Evolutionary conservation across 2,329 filamentous ascomycete genomes (phyloP), one percentile per base, ranked within the genome.

Genomic region (Gremmenia infestans): DNA sequence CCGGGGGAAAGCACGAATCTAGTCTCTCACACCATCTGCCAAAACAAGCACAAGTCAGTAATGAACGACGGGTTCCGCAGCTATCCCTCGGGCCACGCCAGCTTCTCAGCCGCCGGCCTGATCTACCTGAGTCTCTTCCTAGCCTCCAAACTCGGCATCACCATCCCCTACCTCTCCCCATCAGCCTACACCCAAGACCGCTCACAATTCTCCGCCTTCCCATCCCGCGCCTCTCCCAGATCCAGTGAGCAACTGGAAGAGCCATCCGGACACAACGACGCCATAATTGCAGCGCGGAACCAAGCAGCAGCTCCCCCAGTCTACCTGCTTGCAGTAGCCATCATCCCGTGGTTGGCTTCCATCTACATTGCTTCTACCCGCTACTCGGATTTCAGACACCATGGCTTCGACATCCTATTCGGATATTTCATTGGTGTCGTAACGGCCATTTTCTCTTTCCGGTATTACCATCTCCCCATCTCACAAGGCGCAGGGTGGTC

Each of bases 341-440:
- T 91, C 17, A 72, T 89, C 1, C 92, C 92, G 2, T 81, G 91
- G 61, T 87, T 85, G 55, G 76, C 82, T 1, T 87, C 91, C 5
- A 81, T 91, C 60, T 96, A 91, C 74, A 88, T 97, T 60, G 80
- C 87, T n/a, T 83, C 86, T 28, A 93, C 90, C 1, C 87, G 93
- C 11, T 97, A 87, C 81, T 91, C 87, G 57, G 87, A 97, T 71
- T 95, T 87, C 74, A 85, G 89, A 40, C 93, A 97, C 71, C 89
- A 93, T 70, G 91, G 87, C n/a, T 93, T 96, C 70, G 93, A 97
- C 62, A 89, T 97, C 62, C 73, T 97, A 2, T 90, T 88, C 60
- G 93, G 93, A n/a, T 88, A 86, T 54, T 62, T 88, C 12, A 87
- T 97, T 59, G 93, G 93, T 8, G 79, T 86, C 14, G 72, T 85